These are phyloP conservation scores for Ophiostoma ips DNA, from an alignment of 2,329 filamentous ascomycete genomes.

Conservation along the genomic window DNA sequence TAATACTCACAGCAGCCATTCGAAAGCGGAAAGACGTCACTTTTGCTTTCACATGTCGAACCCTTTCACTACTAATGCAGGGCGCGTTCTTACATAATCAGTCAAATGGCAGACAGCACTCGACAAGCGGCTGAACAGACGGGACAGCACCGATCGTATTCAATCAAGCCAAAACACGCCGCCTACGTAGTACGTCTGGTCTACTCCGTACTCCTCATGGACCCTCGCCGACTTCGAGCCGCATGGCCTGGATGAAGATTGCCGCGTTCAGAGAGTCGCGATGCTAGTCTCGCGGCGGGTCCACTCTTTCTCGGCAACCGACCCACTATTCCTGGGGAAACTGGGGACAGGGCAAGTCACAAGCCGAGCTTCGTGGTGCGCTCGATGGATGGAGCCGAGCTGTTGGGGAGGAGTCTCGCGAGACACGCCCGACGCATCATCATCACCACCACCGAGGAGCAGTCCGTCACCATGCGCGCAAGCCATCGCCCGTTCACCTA, in stretches of 20 bases:
- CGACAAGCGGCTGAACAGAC: too few relatives aligned
- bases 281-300: neutral
- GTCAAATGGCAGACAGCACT: too few relatives aligned
- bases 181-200: too few relatives aligned
- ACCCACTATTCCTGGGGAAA: conserved; percentile 2
- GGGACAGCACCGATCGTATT: too few relatives aligned
- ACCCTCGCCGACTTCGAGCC: too few relatives aligned
- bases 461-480: neutral
- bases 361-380: conserved; percentile 2
- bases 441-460: neutral
- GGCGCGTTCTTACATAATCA: too few relatives aligned
- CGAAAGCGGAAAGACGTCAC: too few relatives aligned
- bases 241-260: neutral
- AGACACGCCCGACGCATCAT: neutral
- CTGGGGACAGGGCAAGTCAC: neutral
- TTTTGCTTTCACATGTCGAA: too few relatives aligned
- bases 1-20: too few relatives aligned
- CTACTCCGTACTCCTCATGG: too few relatives aligned
- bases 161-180: too few relatives aligned
- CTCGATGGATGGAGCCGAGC: neutral
- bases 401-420: neutral
- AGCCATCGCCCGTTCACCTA: neutral
- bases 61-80: too few relatives aligned
- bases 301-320: neutral
- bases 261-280: neutral